Conservation (phyloP, 352 stramenopile species). For the Globisporangium barbulae region DNA sequence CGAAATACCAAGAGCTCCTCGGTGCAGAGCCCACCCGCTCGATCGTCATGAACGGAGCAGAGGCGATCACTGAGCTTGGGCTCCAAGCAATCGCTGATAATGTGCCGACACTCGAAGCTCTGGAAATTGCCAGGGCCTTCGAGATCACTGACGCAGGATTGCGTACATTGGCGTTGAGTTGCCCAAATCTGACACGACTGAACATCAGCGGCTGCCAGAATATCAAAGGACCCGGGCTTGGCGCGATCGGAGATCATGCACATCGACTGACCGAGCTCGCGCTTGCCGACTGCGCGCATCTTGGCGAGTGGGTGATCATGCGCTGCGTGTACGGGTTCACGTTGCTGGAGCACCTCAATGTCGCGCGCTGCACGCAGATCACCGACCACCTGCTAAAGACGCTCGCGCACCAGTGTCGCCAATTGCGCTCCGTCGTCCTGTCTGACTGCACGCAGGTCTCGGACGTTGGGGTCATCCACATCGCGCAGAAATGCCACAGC, state of each 20-base stretch:
- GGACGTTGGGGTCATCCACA: conserved; percentile 79
- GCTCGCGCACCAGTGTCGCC: conserved; percentile 63
- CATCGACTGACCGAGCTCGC: conserved; percentile 30
- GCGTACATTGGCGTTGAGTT: conserved; percentile 47
- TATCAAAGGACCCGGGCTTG: conserved; percentile 58
- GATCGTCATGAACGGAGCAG: conserved; percentile 62
- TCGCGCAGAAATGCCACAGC: conserved; percentile 68
- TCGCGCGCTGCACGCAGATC: conserved; percentile 81
- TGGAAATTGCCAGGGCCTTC: conserved; percentile 46
- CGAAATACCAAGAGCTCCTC: neutral
- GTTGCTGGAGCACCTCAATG: conserved; percentile 42
- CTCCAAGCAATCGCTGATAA: conserved; percentile 47
- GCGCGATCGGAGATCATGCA: conserved; percentile 61
- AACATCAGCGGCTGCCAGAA: conserved; percentile 45
- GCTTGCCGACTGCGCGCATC: conserved; percentile 51
- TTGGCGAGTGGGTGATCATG: conserved; percentile 69
- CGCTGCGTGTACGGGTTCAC: conserved; percentile 62
- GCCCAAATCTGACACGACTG: conserved; percentile 39
- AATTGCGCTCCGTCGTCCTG: conserved; percentile 68
- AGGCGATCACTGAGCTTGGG: conserved; percentile 58
- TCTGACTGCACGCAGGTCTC: conserved; percentile 76
- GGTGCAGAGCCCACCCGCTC: conserved; percentile 29
- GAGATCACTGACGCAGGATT: conserved; percentile 57
- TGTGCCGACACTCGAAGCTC: conserved; percentile 45
- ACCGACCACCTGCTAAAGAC: conserved; percentile 84